These are phyloP conservation scores for Mycena capillaripes DNA, from an alignment of 768 basidiomycete genomes.

Conservation along the genomic window DNA sequence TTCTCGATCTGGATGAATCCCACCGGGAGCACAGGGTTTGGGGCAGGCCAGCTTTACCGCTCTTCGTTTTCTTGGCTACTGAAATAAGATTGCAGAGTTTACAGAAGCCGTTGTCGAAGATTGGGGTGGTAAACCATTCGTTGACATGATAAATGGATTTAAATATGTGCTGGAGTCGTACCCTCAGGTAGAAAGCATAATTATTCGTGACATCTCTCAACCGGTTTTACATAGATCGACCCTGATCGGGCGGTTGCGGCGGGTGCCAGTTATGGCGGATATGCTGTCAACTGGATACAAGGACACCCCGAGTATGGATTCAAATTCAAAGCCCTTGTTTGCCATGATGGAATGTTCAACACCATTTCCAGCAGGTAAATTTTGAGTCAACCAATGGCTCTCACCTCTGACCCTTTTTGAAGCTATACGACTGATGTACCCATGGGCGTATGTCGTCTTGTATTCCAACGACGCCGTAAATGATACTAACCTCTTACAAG, in stretches of 20 bases:
- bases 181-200: constrained; percentile 67
- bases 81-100: constrained; percentile 61
- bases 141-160: constrained; percentile 83
- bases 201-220: too few relatives aligned
- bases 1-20: constrained; percentile 92
- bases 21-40: constrained; percentile 94
- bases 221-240: too few relatives aligned
- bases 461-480: not conserved
- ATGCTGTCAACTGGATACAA: constrained; percentile 96
- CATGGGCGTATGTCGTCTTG: constrained; percentile 89
- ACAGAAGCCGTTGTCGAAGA: constrained; percentile 85
- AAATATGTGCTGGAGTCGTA: constrained; percentile 75
- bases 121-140: constrained; percentile 91
- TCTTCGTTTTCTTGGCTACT: not conserved
- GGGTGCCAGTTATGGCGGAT: constrained; percentile 90
- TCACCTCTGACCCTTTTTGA: not conserved
- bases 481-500: constrained; percentile 53
- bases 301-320: constrained; percentile 92
- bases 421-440: constrained; percentile 89
- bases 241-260: constrained; percentile 80
- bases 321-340: constrained; percentile 91
- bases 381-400: too few relatives aligned
- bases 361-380: constrained; percentile 76
- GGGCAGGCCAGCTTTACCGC: too few relatives aligned
- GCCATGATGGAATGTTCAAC: constrained; percentile 95